Percentiles rank a stretch among this genome's conserved stretches.
These are phyloP conservation scores for Cytospora paraplurivora DNA, from an alignment of 2,329 filamentous ascomycete species.

Conservation along the genomic window DNA sequence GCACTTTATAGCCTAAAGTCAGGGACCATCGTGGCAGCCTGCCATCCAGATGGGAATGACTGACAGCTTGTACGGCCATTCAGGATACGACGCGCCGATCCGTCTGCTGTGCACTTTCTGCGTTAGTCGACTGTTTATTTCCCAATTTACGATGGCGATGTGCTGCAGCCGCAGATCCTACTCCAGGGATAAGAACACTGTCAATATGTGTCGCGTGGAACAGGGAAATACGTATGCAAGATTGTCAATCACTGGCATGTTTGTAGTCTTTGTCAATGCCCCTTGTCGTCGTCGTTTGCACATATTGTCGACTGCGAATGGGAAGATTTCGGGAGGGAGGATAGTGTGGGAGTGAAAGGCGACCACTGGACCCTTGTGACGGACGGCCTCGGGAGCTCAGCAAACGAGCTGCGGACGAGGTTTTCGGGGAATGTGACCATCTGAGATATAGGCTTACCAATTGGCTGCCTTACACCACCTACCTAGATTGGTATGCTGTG, in stretches of 20 bases:
- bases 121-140: not conserved
- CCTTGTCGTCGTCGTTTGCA: not conserved
- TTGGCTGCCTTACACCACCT: not conserved
- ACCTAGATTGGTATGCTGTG: not conserved
- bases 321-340: not conserved
- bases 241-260: not conserved
- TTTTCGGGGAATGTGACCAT: not conserved
- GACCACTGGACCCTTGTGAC: not conserved
- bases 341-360: not conserved
- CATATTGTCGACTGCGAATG: not conserved
- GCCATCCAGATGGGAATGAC: not conserved
- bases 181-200: not conserved
- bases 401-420: not conserved
- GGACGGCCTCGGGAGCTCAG: not conserved
- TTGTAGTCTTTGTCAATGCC: not conserved
- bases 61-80: not conserved
- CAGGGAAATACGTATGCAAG: not conserved
- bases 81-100: slow-evolving; percentile 12
- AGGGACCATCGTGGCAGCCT: not conserved
- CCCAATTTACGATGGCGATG: slow-evolving; percentile 9
- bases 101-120: not conserved
- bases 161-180: not conserved
- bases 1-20: too few relatives aligned
- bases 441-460: not conserved
- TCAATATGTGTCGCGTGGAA: not conserved